A percentile compares a stretch with the other conserved stretches of the same genome.
Evolutionary conservation across 176 grass and related monocot genomes (phyloP).

Genomic region (Eleusine coracana): DNA sequence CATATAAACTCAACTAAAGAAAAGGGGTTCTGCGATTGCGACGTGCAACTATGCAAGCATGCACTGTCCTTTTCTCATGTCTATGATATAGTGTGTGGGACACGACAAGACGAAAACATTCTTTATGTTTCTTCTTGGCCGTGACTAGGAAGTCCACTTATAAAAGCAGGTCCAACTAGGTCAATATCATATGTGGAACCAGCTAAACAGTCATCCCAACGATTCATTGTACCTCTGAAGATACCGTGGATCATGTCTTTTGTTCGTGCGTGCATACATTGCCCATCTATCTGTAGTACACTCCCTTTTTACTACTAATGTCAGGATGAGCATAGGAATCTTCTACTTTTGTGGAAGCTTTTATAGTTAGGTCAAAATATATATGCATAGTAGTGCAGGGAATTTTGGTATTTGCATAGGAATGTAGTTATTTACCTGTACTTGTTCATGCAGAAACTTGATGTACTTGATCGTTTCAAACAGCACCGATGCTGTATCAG

Average conservation of each 20-base stretch:
- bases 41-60: conserved; percentile 18
- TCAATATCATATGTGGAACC: conserved; percentile 60
- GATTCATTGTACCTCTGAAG: conserved; percentile 54
- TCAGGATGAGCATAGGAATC: conserved; percentile 31
- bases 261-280: not conserved
- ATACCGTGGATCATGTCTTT: conserved; percentile 8
- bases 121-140: conserved; percentile 44
- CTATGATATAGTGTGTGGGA: conserved; percentile 11
- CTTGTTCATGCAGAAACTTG: conserved; percentile 90
- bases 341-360: conserved; percentile 35
- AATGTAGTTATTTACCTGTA: conserved; percentile 58
- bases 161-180: conserved; percentile 34
- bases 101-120: conserved; percentile 56
- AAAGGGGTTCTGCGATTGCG: conserved; percentile 33
- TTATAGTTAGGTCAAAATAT: conserved; percentile 49
- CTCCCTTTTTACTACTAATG: conserved; percentile 46
- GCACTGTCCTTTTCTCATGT: conserved; percentile 54
- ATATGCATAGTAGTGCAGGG: conserved; percentile 1
- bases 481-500: conserved; percentile 91
- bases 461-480: conserved; percentile 88
- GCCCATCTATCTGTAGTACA: conserved; percentile 24
- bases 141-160: conserved; percentile 63
- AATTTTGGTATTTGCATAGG: not conserved
- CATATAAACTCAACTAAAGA: not conserved
- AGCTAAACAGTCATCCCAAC: conserved; percentile 49